These are phyloP conservation scores for Fagopyrum homotropicum DNA, from an alignment of 148 eudicot species.

Conservation along the genomic window DNA sequence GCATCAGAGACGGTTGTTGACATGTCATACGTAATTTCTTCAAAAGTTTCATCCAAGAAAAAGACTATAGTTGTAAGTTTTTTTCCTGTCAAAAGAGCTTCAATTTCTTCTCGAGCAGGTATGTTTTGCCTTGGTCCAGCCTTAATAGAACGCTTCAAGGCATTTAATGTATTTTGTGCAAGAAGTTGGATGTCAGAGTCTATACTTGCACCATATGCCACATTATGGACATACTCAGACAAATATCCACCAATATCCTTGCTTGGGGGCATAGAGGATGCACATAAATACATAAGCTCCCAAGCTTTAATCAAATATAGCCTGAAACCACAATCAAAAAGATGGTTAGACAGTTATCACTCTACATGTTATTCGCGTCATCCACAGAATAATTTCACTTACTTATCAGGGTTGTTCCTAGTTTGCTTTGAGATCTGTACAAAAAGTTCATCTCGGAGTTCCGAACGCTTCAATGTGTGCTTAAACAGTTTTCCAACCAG, in stretches of 20 bases:
- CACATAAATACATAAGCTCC: slow-evolving; percentile 97
- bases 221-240: slow-evolving; percentile 85
- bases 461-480: slow-evolving; percentile 90
- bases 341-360: neutral
- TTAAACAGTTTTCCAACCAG: slow-evolving; percentile 82
- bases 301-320: slow-evolving; percentile 70
- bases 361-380: slow-evolving; percentile 1
- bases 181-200: slow-evolving; percentile 75
- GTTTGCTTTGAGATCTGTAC: slow-evolving; percentile 96
- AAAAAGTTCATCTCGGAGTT: slow-evolving; percentile 94
- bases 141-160: slow-evolving; percentile 80
- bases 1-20: slow-evolving; percentile 95
- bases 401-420: slow-evolving; percentile 91
- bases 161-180: slow-evolving; percentile 79
- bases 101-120: slow-evolving; percentile 95
- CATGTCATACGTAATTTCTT: slow-evolving; percentile 95
- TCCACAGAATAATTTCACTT: slow-evolving; percentile 3
- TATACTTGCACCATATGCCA: slow-evolving; percentile 51
- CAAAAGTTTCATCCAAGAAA: slow-evolving; percentile 97
- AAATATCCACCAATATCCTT: slow-evolving; percentile 94
- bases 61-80: slow-evolving; percentile 91
- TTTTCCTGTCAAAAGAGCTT: slow-evolving; percentile 79
- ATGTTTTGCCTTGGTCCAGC: slow-evolving; percentile 90
- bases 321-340: slow-evolving; percentile 40
- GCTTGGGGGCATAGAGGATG: slow-evolving; percentile 98